Base-by-base conservation (phyloP, 2,329 filamentous ascomycete genomes). In the Proliferodiscus dingleyae region DNA sequence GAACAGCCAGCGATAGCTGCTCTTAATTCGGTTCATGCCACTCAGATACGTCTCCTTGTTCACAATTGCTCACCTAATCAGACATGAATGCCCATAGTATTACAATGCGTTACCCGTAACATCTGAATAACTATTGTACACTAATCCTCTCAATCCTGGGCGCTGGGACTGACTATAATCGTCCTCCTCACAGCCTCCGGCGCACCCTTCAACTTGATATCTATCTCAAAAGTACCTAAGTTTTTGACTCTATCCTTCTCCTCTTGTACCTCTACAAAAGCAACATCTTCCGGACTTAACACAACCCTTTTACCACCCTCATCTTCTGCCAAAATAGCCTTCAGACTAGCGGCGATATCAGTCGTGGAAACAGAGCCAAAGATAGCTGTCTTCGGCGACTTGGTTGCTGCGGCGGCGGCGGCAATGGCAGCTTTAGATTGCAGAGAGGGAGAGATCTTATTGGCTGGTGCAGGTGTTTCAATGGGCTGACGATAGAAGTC, bases 361-460 rank as follows among this genome's bases (percentile, higher is more conserved):
- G 65, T 61, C 6, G 70, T 71, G n/a, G 73, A 72, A 3, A 81
- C 74, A 3, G 73, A 75, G 21, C 76, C 77, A 52, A 75, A 59
- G 15, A 63, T 77, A 13, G 65, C 64, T 16, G 62, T 60, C 18
- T 55, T 56, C 13, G 43, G 19, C 11, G 43, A 26, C 43, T 54
- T 54, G 26, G 51, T 45, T 51, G 60, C 61, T 47, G 34, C 65
- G 9, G 67, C 64, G 4, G 62, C 63, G 19, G 56, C 46, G 51
- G 66, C 53, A 43, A 62, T 41, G 3, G 45, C 43, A 13, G 56
- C 52, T 18, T 49, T 47, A 16, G 50, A 41, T 4, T 54, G 42
- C 45, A 62, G 32, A 41, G 51, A 67, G 46, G 55, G 61, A 30
- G 54, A 59, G 15, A 51, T 47, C 54, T 46, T 55, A 48, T 61